Base-by-base conservation (phyloP, 805 yeast species). In the Myxozyma melibiosi region DNA sequence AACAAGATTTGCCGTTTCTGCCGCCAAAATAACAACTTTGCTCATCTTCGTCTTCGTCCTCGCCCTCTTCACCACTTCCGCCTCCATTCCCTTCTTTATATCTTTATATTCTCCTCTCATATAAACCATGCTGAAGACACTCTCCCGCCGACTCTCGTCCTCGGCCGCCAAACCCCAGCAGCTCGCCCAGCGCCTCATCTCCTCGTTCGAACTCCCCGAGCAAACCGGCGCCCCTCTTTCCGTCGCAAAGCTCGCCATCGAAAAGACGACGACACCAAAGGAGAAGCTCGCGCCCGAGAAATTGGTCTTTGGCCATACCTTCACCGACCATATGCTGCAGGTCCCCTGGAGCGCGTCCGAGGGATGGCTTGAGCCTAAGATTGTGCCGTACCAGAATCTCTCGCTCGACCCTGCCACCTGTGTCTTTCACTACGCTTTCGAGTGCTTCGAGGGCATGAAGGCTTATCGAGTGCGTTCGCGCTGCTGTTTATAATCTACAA, bases 341-440 rank as follows among this genome's bases (percentile, higher is more conserved):
- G 75, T 90, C 50, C 90, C 89, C 70, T 94, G 97, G 96, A 81
- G 82, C 57, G 76, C 77, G 30, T 77, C 78, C 53, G 69, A 74
- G 2, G 98, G 98, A 49, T 92, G 99, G 99, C 86, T 77, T 9
- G 74, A 81, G n/a, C 98, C 99, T 43, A 82, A 81, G 70, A 91
- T 92, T 72, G 81, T 82, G 64, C 97, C 98, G 24, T 90, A 88
- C 71, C 91, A 85, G 51, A 82, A 83, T 49, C 75, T 92, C 52
- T 67, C 78, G 16, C 73, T 92, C 57, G 97, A 91, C 69, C 99
- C 99, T 27, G 84, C 96, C 20, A 76, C 94, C 18, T 82, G 88
- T 71, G 98, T 91, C 33, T 84, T 92, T 76, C 99, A 92, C 78
- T 92, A 92, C 69, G 92, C 96, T 3, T 92, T 94, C 70, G 96